phyloP scores from a whole-genome alignment of 2,329 filamentous ascomycete species.

The Dactylellina cionopaga region DNA sequence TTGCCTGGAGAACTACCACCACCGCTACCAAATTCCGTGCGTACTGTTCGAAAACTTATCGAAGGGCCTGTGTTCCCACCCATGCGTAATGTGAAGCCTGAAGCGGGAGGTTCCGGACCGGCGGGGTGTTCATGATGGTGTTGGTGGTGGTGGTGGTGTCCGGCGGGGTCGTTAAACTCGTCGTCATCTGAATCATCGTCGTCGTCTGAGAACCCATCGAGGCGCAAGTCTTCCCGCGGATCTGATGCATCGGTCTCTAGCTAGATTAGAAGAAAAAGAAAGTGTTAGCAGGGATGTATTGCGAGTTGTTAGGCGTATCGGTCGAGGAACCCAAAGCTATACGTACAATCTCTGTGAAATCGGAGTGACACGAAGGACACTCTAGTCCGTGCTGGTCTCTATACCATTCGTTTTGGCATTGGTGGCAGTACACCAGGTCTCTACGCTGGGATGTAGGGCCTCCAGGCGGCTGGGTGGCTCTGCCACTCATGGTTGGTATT shows the following conservation, averaged over 20 bases:
- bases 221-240: slow-evolving; percentile 7
- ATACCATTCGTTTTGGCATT: slow-evolving; percentile 83
- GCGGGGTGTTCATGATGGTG: slow-evolving; percentile 18
- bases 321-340: background rate
- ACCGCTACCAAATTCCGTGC: slow-evolving; percentile 7
- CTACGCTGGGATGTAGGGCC: slow-evolving; percentile 59
- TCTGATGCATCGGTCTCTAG: slow-evolving; percentile 34
- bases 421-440: slow-evolving; percentile 87
- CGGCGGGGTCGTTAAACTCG: background rate
- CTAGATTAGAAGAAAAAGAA: slow-evolving; percentile 5
- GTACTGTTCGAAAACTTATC: slow-evolving; percentile 48
- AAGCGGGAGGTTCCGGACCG: background rate
- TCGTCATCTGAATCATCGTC: slow-evolving; percentile 20
- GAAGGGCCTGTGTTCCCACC: slow-evolving; percentile 34
- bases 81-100: slow-evolving; percentile 46
- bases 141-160: background rate
- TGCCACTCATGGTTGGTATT: slow-evolving; percentile 35
- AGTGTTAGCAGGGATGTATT: background rate
- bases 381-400: slow-evolving; percentile 73
- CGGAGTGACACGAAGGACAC: slow-evolving; percentile 80
- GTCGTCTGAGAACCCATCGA: slow-evolving; percentile 21
- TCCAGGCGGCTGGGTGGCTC: slow-evolving; percentile 16
- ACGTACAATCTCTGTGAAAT: slow-evolving; percentile 87
- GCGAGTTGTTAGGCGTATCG: background rate
- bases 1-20: slow-evolving; percentile 12